These are phyloP conservation scores for Galerina marginata DNA, from an alignment of 768 basidiomycete genomes.

Conservation along the genomic window DNA sequence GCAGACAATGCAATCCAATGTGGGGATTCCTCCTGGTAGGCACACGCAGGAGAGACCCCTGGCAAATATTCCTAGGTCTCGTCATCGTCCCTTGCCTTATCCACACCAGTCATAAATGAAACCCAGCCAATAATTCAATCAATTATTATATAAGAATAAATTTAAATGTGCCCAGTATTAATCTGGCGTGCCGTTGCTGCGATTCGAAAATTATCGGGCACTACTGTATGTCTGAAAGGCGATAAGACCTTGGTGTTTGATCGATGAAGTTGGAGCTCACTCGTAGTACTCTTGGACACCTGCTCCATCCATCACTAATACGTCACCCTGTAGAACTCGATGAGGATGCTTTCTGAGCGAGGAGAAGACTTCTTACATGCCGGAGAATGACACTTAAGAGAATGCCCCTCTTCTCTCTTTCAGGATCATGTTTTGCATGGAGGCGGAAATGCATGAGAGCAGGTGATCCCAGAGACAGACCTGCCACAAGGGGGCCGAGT, in stretches of 20 bases:
- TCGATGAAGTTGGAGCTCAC: slow-evolving; percentile 41
- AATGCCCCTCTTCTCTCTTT: slow-evolving; percentile 36
- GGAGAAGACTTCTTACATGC: slow-evolving; percentile 54
- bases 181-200: slow-evolving; percentile 82
- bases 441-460: slow-evolving; percentile 83
- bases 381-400: slow-evolving; percentile 64
- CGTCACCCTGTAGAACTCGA: slow-evolving; percentile 60
- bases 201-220: slow-evolving; percentile 77
- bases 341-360: background rate
- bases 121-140: background rate
- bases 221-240: slow-evolving; percentile 66
- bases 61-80: slow-evolving; percentile 27
- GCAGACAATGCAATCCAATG: slow-evolving; percentile 19
- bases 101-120: slow-evolving; percentile 20
- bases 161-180: slow-evolving; percentile 32
- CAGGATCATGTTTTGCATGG: slow-evolving; percentile 41
- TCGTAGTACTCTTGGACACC: slow-evolving; percentile 74
- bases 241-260: background rate
- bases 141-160: slow-evolving; percentile 7
- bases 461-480: slow-evolving; percentile 76
- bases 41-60: slow-evolving; percentile 18
- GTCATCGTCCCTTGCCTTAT: slow-evolving; percentile 33
- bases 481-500: slow-evolving; percentile 74
- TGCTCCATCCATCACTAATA: slow-evolving; percentile 78
- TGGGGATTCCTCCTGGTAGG: slow-evolving; percentile 4